Base-by-base conservation (phyloP, 352 stramenopile species). In the Phytophthora macrochlamydospora region DNA sequence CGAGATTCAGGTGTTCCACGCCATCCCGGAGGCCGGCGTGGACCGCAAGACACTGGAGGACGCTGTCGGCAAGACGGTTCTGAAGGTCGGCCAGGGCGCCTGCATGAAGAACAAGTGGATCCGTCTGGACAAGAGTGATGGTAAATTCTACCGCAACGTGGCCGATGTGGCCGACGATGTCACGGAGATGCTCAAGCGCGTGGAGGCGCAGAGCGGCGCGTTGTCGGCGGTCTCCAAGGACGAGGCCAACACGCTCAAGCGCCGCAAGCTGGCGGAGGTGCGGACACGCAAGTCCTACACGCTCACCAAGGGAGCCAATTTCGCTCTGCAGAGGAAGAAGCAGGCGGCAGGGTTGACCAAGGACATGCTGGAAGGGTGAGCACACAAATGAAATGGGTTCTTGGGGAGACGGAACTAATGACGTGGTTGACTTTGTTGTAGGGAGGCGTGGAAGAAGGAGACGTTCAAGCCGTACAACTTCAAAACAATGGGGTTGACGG, bases 381-480 rank as follows among this genome's bases (percentile, higher is more conserved):
- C 66, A 29, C 12, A 29, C 13, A 44, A 14, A n/a, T 4, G 14
- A 29, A 45, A 7, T 56, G 4, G 35, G 31, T n/a, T 9, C 38
- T 4, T 12, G 7, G 24, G 29, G 29, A 24, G 31, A 54, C 12
- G 56, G n/a, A 69, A 49, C 43, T 75, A 29, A 70, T 24, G 18
- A 24, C 18, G 49, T 14, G 24, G 6, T 6, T 42, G 69, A 38
- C 4, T 56, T 38, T 12, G 49, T 35, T 67, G 12, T 28, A 91
- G 82, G 35, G 96, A 97, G 14, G 87, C 83, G 40, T 99, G 97
- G 97, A 95, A 98, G 78, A 97, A 89, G 52, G 94, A 97, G 53
- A 83, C 86, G 48, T 99, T 99, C 88, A 99, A 99, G 87, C 86
- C 93, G 29, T 99, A 99, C 86, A 99, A 99, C 87, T 99, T 99